These are phyloP conservation scores for Trichoderma sp. DNA, from an alignment of 2,329 filamentous ascomycete genomes.

Conservation along the genomic window DNA sequence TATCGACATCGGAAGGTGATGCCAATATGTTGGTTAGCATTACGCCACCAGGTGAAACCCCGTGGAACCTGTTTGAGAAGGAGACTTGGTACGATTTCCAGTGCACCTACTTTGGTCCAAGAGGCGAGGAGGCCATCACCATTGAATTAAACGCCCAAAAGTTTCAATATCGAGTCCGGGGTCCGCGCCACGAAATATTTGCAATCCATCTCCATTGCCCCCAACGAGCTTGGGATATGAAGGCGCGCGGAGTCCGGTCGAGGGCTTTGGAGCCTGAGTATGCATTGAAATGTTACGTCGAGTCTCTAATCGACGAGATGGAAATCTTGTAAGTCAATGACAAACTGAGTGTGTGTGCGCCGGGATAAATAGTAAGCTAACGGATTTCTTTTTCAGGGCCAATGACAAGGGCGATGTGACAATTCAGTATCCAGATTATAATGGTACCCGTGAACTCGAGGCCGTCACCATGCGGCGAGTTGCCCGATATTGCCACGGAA, in stretches of 20 bases:
- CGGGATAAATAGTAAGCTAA: not conserved
- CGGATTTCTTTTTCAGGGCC: not conserved
- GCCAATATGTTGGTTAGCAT: slow-evolving; percentile 25
- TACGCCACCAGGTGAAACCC: slow-evolving; percentile 14
- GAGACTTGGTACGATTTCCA: slow-evolving; percentile 30
- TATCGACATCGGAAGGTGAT: slow-evolving; percentile 31
- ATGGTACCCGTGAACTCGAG: not conserved
- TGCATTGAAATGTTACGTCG: slow-evolving; percentile 24
- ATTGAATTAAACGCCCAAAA: slow-evolving; percentile 32
- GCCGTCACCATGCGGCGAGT: slow-evolving; percentile 14
- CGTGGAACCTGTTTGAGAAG: slow-evolving; percentile 25
- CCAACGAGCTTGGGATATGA: slow-evolving; percentile 34
- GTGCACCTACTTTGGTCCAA: slow-evolving; percentile 22
- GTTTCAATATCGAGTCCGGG: slow-evolving; percentile 26
- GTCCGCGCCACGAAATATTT: slow-evolving; percentile 24
- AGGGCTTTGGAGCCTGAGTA: slow-evolving; percentile 19
- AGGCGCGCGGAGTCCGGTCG: slow-evolving; percentile 25
- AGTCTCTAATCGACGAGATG: slow-evolving; percentile 27
- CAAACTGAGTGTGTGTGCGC: not conserved
- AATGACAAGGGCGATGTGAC: not conserved
- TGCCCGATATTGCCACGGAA: slow-evolving; percentile 4
- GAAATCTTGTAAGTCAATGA: slow-evolving; percentile 26
- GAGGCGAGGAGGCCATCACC: slow-evolving; percentile 19
- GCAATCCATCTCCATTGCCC: slow-evolving; percentile 33
- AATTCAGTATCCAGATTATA: not conserved